Evolutionary conservation across 352 stramenopile species (phyloP).

Genomic region (Globisporangium recalcitrans): DNA sequence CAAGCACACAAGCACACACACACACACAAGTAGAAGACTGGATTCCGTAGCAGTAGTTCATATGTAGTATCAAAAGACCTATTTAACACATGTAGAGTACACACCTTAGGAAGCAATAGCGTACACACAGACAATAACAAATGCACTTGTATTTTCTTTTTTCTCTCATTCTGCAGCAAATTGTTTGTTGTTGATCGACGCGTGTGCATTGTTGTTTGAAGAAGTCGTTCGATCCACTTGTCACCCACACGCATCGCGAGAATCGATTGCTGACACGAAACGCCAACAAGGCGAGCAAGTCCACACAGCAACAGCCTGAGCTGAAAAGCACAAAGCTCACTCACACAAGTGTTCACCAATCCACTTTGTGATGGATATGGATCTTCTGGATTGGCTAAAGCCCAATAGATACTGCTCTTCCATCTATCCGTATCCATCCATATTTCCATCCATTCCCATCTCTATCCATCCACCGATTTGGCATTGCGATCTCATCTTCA

Average conservation of each 20-base stretch:
- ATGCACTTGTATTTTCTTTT: conserved; percentile 5
- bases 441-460: not conserved
- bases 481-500: too few relatives aligned
- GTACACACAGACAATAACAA: not conserved
- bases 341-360: not conserved
- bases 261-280: not conserved
- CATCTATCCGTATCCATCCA: not conserved
- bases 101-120: not conserved
- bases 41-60: not conserved
- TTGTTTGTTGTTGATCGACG: too few relatives aligned
- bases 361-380: not conserved
- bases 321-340: not conserved
- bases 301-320: not conserved
- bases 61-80: not conserved
- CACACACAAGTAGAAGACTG: not conserved
- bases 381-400: not conserved
- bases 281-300: not conserved
- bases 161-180: too few relatives aligned
- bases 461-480: conserved; percentile 1
- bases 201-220: not conserved
- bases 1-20: not conserved
- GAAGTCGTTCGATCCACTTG: too few relatives aligned
- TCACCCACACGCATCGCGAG: too few relatives aligned
- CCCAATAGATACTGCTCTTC: not conserved
- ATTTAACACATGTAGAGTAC: conserved; percentile 10